A percentile compares a stretch with the other conserved stretches of the same genome.
Evolutionary conservation across 2,329 filamentous ascomycete species (phyloP).

Genomic region (Pyrenophora tritici-repentis): DNA sequence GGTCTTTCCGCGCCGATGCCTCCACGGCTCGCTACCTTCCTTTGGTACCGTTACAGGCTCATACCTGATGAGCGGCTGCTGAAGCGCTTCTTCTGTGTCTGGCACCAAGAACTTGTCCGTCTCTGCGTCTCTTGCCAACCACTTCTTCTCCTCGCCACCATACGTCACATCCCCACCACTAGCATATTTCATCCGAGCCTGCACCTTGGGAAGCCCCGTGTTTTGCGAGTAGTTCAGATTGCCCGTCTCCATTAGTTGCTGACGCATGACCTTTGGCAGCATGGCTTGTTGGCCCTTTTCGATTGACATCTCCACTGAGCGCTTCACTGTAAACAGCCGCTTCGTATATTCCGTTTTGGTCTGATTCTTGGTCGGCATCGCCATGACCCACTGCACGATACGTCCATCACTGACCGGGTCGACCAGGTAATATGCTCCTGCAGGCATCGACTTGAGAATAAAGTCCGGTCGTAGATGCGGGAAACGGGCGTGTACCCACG

Average conservation of each 20-base stretch:
- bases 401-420: conserved; percentile 30
- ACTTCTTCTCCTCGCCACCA: conserved; percentile 10
- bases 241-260: conserved; percentile 3
- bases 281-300: conserved; percentile 10
- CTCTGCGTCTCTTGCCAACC: neutral
- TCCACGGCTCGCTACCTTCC: neutral
- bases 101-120: neutral
- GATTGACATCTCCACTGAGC: conserved; percentile 13
- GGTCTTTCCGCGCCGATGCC: neutral
- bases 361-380: neutral
- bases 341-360: conserved; percentile 6
- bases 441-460: conserved; percentile 37
- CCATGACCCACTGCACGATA: conserved; percentile 34
- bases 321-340: conserved; percentile 22
- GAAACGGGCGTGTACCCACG: conserved; percentile 32
- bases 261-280: conserved; percentile 18
- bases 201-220: conserved; percentile 10
- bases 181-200: conserved; percentile 1
- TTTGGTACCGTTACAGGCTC: neutral
- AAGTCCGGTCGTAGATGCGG: conserved; percentile 41
- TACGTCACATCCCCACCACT: neutral
- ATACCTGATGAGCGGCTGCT: neutral
- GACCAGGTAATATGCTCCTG: conserved; percentile 23
- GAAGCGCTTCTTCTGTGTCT: neutral
- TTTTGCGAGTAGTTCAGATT: conserved; percentile 5